These are phyloP conservation scores for Santalum album DNA, from an alignment of 164 flowering plant species.

Conservation along the genomic window DNA sequence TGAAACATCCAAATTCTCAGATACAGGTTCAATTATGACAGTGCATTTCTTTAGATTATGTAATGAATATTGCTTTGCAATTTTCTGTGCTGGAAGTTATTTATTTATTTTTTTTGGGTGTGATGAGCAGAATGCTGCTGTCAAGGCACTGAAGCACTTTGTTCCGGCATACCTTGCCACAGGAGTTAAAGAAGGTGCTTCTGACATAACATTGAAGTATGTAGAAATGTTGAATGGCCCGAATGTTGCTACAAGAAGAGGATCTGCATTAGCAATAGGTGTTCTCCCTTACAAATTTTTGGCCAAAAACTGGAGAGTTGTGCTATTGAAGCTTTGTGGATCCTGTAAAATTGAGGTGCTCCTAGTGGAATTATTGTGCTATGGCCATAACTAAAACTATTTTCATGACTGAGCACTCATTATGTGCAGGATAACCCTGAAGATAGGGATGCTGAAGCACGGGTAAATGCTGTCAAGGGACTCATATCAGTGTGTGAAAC, in stretches of 20 bases:
- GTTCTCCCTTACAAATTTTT: slow-evolving; percentile 60
- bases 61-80: too few species aligned
- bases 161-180: slow-evolving; percentile 42
- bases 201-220: slow-evolving; percentile 45
- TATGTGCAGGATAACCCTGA: slow-evolving; percentile 65
- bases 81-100: too few species aligned
- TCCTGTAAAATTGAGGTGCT: slow-evolving; percentile 72
- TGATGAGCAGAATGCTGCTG: slow-evolving; percentile 62
- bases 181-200: slow-evolving; percentile 16
- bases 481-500: slow-evolving; percentile 82
- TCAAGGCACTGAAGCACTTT: slow-evolving; percentile 66
- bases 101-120: neutral
- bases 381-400: neutral
- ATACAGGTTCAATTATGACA: slow-evolving; percentile 53
- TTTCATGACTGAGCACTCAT: slow-evolving; percentile 5
- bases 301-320: slow-evolving; percentile 54
- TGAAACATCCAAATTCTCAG: slow-evolving; percentile 90
- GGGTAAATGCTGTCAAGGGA: slow-evolving; percentile 88
- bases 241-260: slow-evolving; percentile 85
- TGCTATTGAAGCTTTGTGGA: slow-evolving; percentile 60
- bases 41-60: too few species aligned
- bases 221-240: slow-evolving; percentile 62
- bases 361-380: neutral
- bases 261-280: slow-evolving; percentile 87
- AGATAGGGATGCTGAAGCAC: slow-evolving; percentile 94